These are phyloP conservation scores for Arthrobotrys megalospora DNA, from an alignment of 2,329 filamentous ascomycete species.

Conservation along the genomic window DNA sequence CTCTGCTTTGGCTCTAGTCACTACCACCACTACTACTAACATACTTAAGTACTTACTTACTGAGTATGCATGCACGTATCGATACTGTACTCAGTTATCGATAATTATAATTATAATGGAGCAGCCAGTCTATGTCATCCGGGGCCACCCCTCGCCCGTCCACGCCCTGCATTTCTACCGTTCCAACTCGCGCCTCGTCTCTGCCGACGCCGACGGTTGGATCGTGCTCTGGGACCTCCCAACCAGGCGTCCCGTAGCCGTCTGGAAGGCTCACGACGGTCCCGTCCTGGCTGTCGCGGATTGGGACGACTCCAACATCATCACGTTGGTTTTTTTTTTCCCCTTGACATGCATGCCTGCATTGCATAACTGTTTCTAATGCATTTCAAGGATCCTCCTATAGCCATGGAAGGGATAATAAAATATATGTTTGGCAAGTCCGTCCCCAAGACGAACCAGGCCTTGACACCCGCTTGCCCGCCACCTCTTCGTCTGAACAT, in stretches of 20 bases:
- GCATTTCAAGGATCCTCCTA: conserved; percentile 34
- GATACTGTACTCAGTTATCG: too few species aligned
- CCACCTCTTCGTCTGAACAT: conserved; percentile 69
- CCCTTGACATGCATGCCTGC: conserved; percentile 1
- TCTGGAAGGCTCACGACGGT: conserved; percentile 87
- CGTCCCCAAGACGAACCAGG: conserved; percentile 73
- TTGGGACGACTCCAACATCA: conserved; percentile 81
- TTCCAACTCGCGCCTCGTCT: conserved; percentile 81
- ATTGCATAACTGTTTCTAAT: conserved; percentile 37
- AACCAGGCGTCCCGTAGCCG: conserved; percentile 83
- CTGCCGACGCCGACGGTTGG: conserved; percentile 92
- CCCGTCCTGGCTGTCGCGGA: conserved; percentile 81
- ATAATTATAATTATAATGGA: too few species aligned
- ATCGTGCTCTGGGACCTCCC: conserved; percentile 87
- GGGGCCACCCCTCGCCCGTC: conserved; percentile 86
- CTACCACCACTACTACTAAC: too few species aligned
- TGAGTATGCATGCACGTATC: too few species aligned
- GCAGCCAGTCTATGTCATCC: conserved; percentile 77
- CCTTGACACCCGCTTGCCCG: conserved; percentile 79
- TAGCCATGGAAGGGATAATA: conserved; percentile 92
- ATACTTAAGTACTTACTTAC: too few species aligned
- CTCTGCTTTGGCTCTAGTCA: too few species aligned
- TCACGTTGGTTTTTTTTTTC: conserved; percentile 77
- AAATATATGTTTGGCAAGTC: conserved; percentile 87
- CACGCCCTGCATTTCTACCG: conserved; percentile 82